These are phyloP conservation scores for Mucor sp. DNA, from an alignment of 371 early-diverging fungal species.

Conservation along the genomic window DNA sequence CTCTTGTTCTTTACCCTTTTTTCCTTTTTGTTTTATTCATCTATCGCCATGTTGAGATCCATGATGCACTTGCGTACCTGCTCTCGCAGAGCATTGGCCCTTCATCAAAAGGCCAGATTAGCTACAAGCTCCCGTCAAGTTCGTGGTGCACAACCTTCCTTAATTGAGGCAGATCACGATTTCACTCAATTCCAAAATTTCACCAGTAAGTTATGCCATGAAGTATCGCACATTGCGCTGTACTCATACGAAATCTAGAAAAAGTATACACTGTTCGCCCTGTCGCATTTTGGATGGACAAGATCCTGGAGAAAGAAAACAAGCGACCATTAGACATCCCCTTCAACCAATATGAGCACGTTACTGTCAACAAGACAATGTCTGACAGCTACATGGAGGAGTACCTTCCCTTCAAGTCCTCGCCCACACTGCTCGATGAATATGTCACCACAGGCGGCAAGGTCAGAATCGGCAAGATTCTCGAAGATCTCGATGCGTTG, in stretches of 20 bases:
- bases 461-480: conserved; percentile 62
- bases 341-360: conserved; percentile 1
- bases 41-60: background rate
- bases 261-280: conserved; percentile 44
- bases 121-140: conserved; percentile 18
- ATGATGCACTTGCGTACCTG: background rate
- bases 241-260: conserved; percentile 5
- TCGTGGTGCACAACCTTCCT: conserved; percentile 14
- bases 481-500: conserved; percentile 81
- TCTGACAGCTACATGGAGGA: conserved; percentile 79
- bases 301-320: conserved; percentile 22
- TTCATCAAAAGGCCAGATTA: conserved; percentile 11
- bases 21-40: background rate
- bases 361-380: conserved; percentile 13
- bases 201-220: background rate
- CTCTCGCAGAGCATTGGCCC: background rate
- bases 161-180: conserved; percentile 12
- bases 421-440: conserved; percentile 76
- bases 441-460: conserved; percentile 76
- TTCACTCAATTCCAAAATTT: background rate
- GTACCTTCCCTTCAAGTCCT: conserved; percentile 76
- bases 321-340: conserved; percentile 9
- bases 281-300: conserved; percentile 43
- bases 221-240: background rate
- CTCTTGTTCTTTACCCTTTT: background rate